These are phyloP conservation scores for Vitis hybrid DNA, from an alignment of 177 flowering plant genomes.

Conservation along the genomic window DNA sequence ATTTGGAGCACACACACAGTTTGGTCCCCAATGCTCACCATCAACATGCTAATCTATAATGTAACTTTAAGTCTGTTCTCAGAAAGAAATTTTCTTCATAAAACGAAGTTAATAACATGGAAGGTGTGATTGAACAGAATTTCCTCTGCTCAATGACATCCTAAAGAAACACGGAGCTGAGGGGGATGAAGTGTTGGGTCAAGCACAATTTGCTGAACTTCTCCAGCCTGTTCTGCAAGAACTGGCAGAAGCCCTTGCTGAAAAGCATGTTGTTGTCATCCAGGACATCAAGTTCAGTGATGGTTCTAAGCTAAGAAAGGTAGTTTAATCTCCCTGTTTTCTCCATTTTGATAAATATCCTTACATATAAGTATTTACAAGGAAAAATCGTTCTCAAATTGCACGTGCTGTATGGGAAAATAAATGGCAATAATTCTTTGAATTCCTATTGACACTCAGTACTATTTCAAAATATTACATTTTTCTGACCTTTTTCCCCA, in stretches of 20 bases:
- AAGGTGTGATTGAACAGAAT: constrained; percentile 40
- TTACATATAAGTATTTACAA: background rate
- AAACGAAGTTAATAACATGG: background rate
- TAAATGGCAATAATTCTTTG: no score
- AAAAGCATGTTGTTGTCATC: constrained; percentile 43
- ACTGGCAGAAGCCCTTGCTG: constrained; percentile 51
- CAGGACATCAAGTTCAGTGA: constrained; percentile 50
- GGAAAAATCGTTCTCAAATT: background rate
- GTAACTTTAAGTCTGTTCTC: background rate
- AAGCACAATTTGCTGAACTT: constrained; percentile 72
- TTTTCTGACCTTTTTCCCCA: no score
- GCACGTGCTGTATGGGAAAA: no score
- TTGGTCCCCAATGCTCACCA: background rate
- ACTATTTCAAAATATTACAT: no score
- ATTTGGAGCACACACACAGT: background rate
- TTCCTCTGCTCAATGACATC: constrained; percentile 55
- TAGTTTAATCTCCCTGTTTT: constrained; percentile 14
- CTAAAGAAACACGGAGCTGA: constrained; percentile 67
- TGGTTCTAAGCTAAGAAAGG: constrained; percentile 72
- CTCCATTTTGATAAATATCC: background rate
- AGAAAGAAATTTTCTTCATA: background rate
- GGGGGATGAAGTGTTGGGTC: constrained; percentile 63
- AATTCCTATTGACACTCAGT: no score
- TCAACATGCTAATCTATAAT: background rate
- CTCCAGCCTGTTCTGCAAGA: constrained; percentile 73